Evolutionary conservation across 2,329 filamentous ascomycete genomes (phyloP), one percentile per base, ranked within the genome.

Genomic region (Monilinia vaccinii-corymbosi): DNA sequence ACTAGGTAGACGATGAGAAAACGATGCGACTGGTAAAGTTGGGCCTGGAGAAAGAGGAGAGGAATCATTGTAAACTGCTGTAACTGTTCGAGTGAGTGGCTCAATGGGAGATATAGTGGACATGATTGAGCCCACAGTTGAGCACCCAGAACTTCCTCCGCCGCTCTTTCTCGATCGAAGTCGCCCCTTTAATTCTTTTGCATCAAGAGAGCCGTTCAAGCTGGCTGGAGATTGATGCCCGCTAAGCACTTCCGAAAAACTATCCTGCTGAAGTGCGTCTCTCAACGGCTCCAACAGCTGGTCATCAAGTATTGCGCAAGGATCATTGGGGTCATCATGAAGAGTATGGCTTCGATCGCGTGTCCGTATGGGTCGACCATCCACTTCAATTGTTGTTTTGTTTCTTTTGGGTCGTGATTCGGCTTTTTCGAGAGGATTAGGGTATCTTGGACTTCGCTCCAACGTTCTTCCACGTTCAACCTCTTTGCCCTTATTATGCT

Each of bases 271-370:
- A 23, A 57, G 57, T n/a, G 58, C 51, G 42, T 64, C 61, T 38
- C 67, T 66, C 28, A 66, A 68, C 25, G 70, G 70, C 38, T 72
- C 70, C 10, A 72, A 60, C 23, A 72, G 25, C 21, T 64, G 55
- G 48, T 72, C 70, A 28, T 71, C 70, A 3, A 71, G 58, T 23
- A 66, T 60, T 5, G 68, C 69, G 49, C 59, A 60, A 16, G 63
- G 64, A 62, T 70, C 67, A 3, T 51, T 60, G 9, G 69, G 69
- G 44, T 71, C 58, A 18, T 71, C 67, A 32, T 68, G 66, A 42
- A 68, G 65, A 4, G 68, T 70, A 53, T 62, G 67, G 47, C 68
- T 71, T 13, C 69, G 69, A 58, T 66, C 64, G 11, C 66, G 65
- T 45, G 63, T 67, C 11, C 60, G 46, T 6, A 71, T 66, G 9